Conservation (phyloP, 306 rosid species). For the Acmispon strigosus region DNA sequence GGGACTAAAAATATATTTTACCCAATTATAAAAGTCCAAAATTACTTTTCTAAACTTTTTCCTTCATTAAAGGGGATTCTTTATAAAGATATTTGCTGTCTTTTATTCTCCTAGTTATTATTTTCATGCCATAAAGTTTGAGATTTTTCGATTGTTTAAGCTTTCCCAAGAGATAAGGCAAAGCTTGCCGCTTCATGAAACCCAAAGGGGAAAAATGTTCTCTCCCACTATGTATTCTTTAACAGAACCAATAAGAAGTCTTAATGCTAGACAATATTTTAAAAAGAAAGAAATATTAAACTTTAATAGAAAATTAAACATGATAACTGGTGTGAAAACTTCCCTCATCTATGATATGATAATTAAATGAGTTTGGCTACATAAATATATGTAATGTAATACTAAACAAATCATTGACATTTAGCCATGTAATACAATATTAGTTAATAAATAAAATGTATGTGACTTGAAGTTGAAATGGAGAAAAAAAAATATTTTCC, state of each 20-base stretch:
- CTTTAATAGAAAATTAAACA: not conserved
- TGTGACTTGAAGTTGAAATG: not conserved
- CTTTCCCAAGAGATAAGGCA: not conserved
- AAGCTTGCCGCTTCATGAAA: conserved; percentile 7
- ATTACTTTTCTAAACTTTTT: not conserved
- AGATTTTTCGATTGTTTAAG: not conserved
- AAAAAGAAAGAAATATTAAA: too few relatives aligned
- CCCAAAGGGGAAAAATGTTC: not conserved
- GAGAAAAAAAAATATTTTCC: not conserved
- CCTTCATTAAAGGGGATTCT: not conserved
- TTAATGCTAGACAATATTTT: not conserved
- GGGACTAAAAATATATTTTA: too few relatives aligned
- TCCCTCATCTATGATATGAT: not conserved
- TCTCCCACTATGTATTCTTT: not conserved
- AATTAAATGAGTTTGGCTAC: not conserved
- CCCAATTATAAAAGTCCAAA: not conserved
- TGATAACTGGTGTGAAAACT: not conserved
- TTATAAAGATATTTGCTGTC: conserved; percentile 26
- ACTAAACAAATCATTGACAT: not conserved
- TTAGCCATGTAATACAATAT: not conserved
- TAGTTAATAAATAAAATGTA: too few relatives aligned
- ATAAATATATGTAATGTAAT: not conserved
- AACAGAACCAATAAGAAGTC: not conserved
- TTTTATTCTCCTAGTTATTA: conserved; percentile 17
- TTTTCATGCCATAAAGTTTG: conserved; percentile 11